These are phyloP conservation scores for Cryptosporidium parvum DNA, from an alignment of 169 alveolate species.

Conservation along the genomic window DNA sequence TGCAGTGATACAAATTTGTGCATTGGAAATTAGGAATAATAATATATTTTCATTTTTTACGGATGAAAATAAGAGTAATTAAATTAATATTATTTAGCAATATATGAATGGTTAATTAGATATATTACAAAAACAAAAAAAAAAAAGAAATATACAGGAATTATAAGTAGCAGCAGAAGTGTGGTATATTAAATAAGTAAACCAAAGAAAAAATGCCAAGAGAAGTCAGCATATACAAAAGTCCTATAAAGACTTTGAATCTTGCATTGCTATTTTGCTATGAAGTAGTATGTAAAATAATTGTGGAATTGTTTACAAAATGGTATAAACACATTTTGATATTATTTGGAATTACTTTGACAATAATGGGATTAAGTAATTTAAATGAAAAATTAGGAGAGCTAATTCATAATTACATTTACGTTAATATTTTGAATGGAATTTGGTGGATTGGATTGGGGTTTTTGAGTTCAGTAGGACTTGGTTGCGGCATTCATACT, in stretches of 20 bases:
- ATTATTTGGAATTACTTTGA: not conserved
- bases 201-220: not conserved
- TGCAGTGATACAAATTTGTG: too few species aligned
- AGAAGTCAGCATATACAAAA: conserved; percentile 36
- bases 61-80: too few species aligned
- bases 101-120: not conserved
- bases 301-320: not conserved
- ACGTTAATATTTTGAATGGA: conserved; percentile 74
- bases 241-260: conserved; percentile 42
- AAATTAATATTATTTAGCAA: too few species aligned
- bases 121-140: not conserved
- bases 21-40: too few species aligned
- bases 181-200: too few species aligned
- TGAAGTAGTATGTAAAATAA: conserved; percentile 13
- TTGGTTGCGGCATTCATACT: conserved; percentile 87
- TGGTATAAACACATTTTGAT: conserved; percentile 39
- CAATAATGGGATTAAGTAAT: not conserved
- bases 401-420: conserved; percentile 43
- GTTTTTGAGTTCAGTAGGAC: conserved; percentile 82
- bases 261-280: conserved; percentile 45
- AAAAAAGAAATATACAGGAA: not conserved
- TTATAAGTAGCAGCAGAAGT: not conserved
- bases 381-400: not conserved
- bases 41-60: too few species aligned
- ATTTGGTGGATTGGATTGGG: conserved; percentile 86